Percentiles rank a stretch among this genome's conserved stretches.
phyloP scores from a whole-genome alignment of 768 basidiomycete genomes.

The Podaxis sp. region DNA sequence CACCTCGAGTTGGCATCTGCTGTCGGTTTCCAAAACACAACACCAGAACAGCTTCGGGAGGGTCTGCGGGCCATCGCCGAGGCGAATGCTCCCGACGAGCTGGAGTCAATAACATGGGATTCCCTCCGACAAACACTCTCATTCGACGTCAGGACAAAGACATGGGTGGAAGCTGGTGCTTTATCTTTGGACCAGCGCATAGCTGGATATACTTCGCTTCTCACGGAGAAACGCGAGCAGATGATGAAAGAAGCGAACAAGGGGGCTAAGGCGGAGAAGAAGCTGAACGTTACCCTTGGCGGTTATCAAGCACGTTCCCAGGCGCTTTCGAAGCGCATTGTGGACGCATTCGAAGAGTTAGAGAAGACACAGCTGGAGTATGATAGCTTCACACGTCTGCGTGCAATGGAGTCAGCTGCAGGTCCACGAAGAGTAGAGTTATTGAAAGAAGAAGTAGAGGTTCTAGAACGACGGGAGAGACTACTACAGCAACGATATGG shows the following conservation, averaged over 20 bases:
- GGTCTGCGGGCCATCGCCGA: conserved; percentile 64
- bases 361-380: conserved; percentile 63
- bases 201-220: conserved; percentile 56
- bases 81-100: conserved; percentile 56
- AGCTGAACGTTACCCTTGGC: conserved; percentile 80
- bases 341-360: conserved; percentile 67
- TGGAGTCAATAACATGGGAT: conserved; percentile 61
- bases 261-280: conserved; percentile 86
- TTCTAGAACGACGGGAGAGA: conserved; percentile 70
- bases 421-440: conserved; percentile 74
- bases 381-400: conserved; percentile 75
- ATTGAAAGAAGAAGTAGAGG: conserved; percentile 86
- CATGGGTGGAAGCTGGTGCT: conserved; percentile 62
- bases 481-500: conserved; percentile 78
- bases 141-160: conserved; percentile 49
- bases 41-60: conserved; percentile 70
- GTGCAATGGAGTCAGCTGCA: conserved; percentile 64
- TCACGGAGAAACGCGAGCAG: conserved; percentile 57
- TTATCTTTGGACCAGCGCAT: conserved; percentile 59
- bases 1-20: conserved; percentile 75
- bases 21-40: conserved; percentile 85
- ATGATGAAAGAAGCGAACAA: conserved; percentile 82
- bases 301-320: conserved; percentile 82
- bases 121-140: conserved; percentile 54
- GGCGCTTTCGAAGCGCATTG: conserved; percentile 58